phyloP scores from a whole-genome alignment of 306 rosid species.

The Cucurbita maxima region DNA sequence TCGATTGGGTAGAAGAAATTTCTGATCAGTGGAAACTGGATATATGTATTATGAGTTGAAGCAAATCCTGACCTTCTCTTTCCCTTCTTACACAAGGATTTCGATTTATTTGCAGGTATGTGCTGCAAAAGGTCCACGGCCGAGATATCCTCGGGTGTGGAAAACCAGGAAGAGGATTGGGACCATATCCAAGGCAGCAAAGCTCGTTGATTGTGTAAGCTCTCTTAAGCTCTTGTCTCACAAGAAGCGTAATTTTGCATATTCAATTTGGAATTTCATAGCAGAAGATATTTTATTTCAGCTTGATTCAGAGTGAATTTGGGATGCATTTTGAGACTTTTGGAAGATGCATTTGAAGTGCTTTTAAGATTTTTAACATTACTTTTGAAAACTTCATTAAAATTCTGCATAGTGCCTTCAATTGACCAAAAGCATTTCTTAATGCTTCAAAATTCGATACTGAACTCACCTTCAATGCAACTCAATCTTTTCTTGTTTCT shows the following conservation, averaged over 20 bases:
- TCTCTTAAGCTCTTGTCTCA: not conserved
- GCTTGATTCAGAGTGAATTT: not conserved
- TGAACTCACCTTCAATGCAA: not conserved
- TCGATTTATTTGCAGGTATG: constrained; percentile 38
- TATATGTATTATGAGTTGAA: not conserved
- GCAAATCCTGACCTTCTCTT: not conserved
- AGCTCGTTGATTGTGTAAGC: constrained; percentile 70
- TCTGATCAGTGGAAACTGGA: not conserved
- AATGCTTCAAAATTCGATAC: not conserved
- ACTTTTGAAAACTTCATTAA: not conserved
- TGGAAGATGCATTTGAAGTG: not conserved
- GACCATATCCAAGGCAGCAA: constrained; percentile 67
- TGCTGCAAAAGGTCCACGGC: constrained; percentile 86
- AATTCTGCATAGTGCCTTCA: not conserved
- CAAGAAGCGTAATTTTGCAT: not conserved
- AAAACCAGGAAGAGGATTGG: constrained; percentile 62
- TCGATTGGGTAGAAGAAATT: not conserved
- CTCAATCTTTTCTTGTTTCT: not conserved
- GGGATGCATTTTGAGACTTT: not conserved
- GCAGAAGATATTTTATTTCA: not conserved
- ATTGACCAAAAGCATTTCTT: not conserved
- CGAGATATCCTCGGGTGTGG: constrained; percentile 88
- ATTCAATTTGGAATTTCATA: too few species aligned
- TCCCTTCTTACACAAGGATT: not conserved
- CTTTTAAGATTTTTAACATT: not conserved